phyloP scores from a whole-genome alignment of 1,139 yeast genomes.

The Scheffersomyces insectosa region DNA sequence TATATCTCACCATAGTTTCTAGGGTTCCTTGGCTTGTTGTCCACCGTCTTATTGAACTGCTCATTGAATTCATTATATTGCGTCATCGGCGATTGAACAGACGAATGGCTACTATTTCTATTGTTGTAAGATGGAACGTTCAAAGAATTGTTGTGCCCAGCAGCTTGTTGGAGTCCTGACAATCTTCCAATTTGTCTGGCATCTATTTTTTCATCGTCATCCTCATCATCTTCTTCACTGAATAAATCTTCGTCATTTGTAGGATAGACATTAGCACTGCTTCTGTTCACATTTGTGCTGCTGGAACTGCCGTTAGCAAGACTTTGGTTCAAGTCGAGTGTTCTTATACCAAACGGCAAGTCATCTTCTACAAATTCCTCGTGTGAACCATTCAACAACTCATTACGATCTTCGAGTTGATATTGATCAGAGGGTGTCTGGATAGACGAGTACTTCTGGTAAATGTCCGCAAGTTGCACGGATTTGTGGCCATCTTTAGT shows the following conservation, averaged over 20 bases:
- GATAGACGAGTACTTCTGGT: slow-evolving; percentile 45
- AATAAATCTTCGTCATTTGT: slow-evolving; percentile 39
- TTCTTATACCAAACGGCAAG: slow-evolving; percentile 34
- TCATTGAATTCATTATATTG: slow-evolving; percentile 56
- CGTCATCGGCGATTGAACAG: slow-evolving; percentile 50
- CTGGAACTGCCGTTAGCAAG: slow-evolving; percentile 12
- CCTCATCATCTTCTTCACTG: slow-evolving; percentile 36
- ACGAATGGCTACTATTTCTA: slow-evolving; percentile 41
- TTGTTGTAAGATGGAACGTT: slow-evolving; percentile 29
- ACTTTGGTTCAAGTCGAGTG: slow-evolving; percentile 25
- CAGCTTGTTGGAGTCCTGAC: slow-evolving; percentile 7
- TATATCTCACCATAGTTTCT: slow-evolving; percentile 11
- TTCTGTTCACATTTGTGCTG: not conserved
- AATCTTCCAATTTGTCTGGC: slow-evolving; percentile 27
- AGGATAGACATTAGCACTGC: slow-evolving; percentile 28
- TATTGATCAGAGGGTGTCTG: slow-evolving; percentile 47
- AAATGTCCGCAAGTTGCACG: slow-evolving; percentile 45
- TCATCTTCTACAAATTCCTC: slow-evolving; percentile 38
- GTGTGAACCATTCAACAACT: slow-evolving; percentile 37
- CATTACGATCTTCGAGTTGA: slow-evolving; percentile 21
- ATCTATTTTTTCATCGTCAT: slow-evolving; percentile 26
- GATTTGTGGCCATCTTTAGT: slow-evolving; percentile 29
- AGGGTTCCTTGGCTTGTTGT: slow-evolving; percentile 5
- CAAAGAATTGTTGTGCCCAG: slow-evolving; percentile 9
- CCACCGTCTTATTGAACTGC: slow-evolving; percentile 36